phyloP scores from a whole-genome alignment of 2,329 filamentous ascomycete species.

The Epichloe sp. region DNA sequence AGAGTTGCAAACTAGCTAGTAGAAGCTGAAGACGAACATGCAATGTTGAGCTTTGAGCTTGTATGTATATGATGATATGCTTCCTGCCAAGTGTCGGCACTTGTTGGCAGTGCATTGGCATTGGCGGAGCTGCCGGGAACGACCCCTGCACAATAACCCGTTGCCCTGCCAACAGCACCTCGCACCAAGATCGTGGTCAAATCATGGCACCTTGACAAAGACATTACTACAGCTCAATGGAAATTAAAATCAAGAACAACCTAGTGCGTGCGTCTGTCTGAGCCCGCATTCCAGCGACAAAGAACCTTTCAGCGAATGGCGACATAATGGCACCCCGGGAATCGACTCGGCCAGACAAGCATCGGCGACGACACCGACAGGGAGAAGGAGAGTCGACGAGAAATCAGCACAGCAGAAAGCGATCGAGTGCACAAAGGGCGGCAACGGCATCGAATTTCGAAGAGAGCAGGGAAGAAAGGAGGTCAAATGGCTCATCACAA shows the following conservation, averaged over 20 bases:
- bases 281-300: slow-evolving; percentile 7
- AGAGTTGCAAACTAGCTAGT: too few species aligned
- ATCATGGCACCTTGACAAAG: not conserved
- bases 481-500: slow-evolving; percentile 10
- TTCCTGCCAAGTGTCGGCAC: too few species aligned
- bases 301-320: not conserved
- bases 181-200: not conserved
- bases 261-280: slow-evolving; percentile 1
- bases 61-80: too few species aligned
- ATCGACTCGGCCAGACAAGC: slow-evolving; percentile 6
- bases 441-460: slow-evolving; percentile 18
- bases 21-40: too few species aligned
- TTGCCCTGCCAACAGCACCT: slow-evolving; percentile 4
- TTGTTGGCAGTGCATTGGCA: too few species aligned
- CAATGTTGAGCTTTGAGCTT: too few species aligned
- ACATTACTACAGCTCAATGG: not conserved
- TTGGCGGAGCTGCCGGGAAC: not conserved
- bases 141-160: not conserved
- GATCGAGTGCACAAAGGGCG: slow-evolving; percentile 19
- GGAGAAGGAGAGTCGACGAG: slow-evolving; percentile 16
- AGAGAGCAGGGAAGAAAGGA: slow-evolving; percentile 16
- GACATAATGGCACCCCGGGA: slow-evolving; percentile 5
- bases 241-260: not conserved
- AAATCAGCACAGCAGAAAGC: slow-evolving; percentile 24
- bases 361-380: slow-evolving; percentile 16